Evolutionary conservation across 2,329 filamentous ascomycete species (phyloP).

Genomic region (Claviceps pusilla): DNA sequence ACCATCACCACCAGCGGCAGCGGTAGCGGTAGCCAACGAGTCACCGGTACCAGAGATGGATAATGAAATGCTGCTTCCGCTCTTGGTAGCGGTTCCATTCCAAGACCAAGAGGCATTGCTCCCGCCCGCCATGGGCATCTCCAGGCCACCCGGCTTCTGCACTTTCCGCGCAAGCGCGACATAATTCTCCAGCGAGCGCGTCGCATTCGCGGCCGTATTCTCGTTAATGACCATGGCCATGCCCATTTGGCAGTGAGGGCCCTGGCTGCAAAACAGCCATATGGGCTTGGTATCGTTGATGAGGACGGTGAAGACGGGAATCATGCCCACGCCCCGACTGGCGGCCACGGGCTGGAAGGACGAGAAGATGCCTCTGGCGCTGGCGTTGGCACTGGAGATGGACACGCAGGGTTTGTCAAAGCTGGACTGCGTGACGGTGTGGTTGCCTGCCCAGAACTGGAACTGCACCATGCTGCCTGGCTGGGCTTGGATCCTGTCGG

Average conservation of each 20-base stretch:
- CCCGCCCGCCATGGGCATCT: slow-evolving; percentile 3
- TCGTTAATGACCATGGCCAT: slow-evolving; percentile 68
- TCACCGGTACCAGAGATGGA: neutral
- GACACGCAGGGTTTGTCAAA: slow-evolving; percentile 58
- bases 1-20: neutral
- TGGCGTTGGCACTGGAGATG: slow-evolving; percentile 35
- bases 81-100: neutral
- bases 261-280: slow-evolving; percentile 68
- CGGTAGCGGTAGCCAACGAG: neutral
- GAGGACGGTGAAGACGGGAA: slow-evolving; percentile 56
- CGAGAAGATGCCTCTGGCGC: slow-evolving; percentile 47
- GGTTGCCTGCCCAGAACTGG: slow-evolving; percentile 54
- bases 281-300: slow-evolving; percentile 55
- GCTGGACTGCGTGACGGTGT: slow-evolving; percentile 64
- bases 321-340: slow-evolving; percentile 29
- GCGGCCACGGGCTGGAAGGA: slow-evolving; percentile 51
- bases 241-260: slow-evolving; percentile 56
- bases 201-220: slow-evolving; percentile 38
- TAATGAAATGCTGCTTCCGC: slow-evolving; percentile 5
- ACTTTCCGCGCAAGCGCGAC: slow-evolving; percentile 21
- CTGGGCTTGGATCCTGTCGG: slow-evolving; percentile 48
- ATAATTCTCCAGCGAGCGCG: slow-evolving; percentile 37
- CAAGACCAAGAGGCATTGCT: neutral
- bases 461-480: slow-evolving; percentile 51
- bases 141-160: slow-evolving; percentile 11